Evolutionary conservation across 352 stramenopile species (phyloP), one percentile per base, ranked within the genome.

Genomic region (Aphanomyces stellatus): DNA sequence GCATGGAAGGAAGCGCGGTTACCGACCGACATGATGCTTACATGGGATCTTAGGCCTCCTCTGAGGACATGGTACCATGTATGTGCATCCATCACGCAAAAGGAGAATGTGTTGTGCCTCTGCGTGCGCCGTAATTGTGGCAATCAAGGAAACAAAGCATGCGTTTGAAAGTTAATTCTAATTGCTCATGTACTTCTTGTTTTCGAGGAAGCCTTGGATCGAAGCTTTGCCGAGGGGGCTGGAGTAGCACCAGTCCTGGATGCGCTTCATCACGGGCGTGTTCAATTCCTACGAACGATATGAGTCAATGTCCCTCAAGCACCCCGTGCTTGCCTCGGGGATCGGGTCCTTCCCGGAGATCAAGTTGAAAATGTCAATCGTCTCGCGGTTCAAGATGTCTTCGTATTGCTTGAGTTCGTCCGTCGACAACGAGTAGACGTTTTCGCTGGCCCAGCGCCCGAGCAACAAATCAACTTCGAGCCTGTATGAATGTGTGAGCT

Each of bases 281-380:
- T 93, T 73, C n/a, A 96, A 69, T 56, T 73, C 46, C 46, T 63
- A 63, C 42, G 15, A 40, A 37, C 6, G n/a, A 66, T 1, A 53
- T 30, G 13, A 17, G 28, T 66, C 11, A n/a, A 30, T 53, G 8
- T 53, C 22, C 17, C 13, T 27, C n/a, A 51, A 40, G 28, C n/a
- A 41, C 35, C 4, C 11, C 11, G 19, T 2, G 31, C 55, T 8
- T 28, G 46, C 69, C 42, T 88, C 77, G 0, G 95, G 95, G 34
- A 97, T 75, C 62, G 79, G 62, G 62, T 82, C 83, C 71, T 96
- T 90, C 53, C 91, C 80, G 5, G 91, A 97, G 69, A 98, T 92
- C 66, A 97, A 94, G 77, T 98, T 98, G 81, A 97, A 98, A 74
- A 98, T 99, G 81, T 99, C 95, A 72, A 98, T 97, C 8, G 95